A percentile compares a stretch with the other conserved stretches of the same genome.
Conservation (phyloP, 305 asterid species). For the Fraxinus sp. region DNA sequence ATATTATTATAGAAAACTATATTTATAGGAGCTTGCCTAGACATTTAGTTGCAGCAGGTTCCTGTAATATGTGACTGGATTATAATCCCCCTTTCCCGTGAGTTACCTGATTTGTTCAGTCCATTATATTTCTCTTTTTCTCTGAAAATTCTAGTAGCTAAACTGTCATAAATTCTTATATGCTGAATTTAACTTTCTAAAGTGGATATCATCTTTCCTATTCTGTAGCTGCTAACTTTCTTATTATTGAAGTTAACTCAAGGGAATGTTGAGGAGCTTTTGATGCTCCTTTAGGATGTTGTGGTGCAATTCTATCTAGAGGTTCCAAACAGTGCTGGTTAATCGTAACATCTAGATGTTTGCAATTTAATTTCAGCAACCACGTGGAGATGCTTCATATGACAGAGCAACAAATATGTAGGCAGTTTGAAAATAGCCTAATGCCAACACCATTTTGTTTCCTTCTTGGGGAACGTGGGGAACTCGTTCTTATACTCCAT, state of each 20-base stretch:
- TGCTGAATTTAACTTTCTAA: not conserved
- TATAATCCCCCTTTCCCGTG: not conserved
- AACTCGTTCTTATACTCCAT: not conserved
- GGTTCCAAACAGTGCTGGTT: not conserved
- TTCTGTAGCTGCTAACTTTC: not conserved
- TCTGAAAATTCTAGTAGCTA: not conserved
- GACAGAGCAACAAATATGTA: not conserved
- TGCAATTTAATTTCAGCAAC: not conserved
- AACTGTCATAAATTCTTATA: not conserved
- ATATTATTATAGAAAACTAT: not conserved
- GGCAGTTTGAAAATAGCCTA: not conserved
- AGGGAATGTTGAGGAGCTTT: not conserved
- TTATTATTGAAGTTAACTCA: not conserved
- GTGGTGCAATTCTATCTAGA: not conserved
- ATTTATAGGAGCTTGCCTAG: not conserved
- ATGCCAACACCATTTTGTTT: not conserved
- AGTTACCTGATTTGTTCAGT: not conserved
- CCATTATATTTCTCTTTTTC: not conserved
- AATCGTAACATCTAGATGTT: not conserved
- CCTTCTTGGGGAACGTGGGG: not conserved
- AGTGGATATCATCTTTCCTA: not conserved
- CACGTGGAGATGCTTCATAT: not conserved
- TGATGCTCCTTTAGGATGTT: not conserved
- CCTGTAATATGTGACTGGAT: not conserved
- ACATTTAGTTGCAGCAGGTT: not conserved